These are phyloP conservation scores for Pythium rhizo-oryzae DNA, from an alignment of 352 stramenopile genomes.

Conservation along the genomic window DNA sequence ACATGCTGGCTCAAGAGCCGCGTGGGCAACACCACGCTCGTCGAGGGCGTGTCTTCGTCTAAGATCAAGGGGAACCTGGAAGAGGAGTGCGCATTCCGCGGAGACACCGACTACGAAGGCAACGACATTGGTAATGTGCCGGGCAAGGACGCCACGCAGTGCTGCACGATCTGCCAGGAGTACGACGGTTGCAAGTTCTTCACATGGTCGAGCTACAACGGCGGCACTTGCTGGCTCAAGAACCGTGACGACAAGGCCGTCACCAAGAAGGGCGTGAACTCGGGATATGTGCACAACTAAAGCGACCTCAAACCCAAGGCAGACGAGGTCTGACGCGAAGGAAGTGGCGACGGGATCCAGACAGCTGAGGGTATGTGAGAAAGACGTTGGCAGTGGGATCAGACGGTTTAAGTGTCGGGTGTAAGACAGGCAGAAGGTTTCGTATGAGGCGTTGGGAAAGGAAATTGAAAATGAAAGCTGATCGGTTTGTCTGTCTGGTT, in stretches of 20 bases:
- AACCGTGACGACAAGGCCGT: slow-evolving; percentile 12
- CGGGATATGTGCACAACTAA: no score
- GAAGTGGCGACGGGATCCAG: no score
- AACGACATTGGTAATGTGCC: slow-evolving; percentile 20
- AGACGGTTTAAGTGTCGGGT: no score
- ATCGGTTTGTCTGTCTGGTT: slow-evolving; percentile 4
- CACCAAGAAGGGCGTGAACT: background rate
- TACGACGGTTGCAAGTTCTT: slow-evolving; percentile 1
- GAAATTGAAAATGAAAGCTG: no score
- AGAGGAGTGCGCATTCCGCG: background rate
- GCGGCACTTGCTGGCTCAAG: slow-evolving; percentile 65
- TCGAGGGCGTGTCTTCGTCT: background rate
- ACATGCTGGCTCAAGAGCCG: slow-evolving; percentile 37
- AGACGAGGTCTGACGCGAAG: background rate
- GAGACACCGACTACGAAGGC: slow-evolving; percentile 22
- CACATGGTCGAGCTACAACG: slow-evolving; percentile 50
- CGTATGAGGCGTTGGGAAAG: no score
- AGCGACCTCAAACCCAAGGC: slow-evolving; percentile 4
- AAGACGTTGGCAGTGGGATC: no score
- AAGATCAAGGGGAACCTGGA: slow-evolving; percentile 1
- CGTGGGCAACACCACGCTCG: slow-evolving; percentile 9
- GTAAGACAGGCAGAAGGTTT: no score
- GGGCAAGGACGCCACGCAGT: background rate
- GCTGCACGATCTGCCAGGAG: slow-evolving; percentile 18
- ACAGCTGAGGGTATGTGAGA: no score